These are phyloP conservation scores for Plasmopara muralis DNA, from an alignment of 352 stramenopile species.

Conservation along the genomic window DNA sequence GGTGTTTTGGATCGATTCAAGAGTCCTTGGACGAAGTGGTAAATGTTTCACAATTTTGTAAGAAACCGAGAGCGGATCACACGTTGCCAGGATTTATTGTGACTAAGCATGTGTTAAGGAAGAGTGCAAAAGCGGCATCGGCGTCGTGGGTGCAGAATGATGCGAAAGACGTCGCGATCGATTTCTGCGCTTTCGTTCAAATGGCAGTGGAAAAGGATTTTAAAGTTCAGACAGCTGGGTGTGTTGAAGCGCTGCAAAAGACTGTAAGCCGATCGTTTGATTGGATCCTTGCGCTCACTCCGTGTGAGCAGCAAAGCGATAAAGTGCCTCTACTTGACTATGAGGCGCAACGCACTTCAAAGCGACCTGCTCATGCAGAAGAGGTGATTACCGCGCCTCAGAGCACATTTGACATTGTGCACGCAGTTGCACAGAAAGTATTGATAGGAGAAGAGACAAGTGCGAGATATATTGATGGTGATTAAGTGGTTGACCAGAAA, in stretches of 20 bases:
- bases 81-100: constrained; percentile 31
- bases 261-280: constrained; percentile 27
- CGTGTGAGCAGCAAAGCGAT: constrained; percentile 11
- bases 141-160: constrained; percentile 34
- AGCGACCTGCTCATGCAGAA: too few relatives aligned
- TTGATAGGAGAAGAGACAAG: too few relatives aligned
- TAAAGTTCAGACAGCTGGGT: constrained; percentile 1
- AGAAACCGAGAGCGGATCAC: constrained; percentile 1
- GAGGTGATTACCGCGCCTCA: too few relatives aligned
- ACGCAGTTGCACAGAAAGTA: too few relatives aligned
- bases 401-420: too few relatives aligned
- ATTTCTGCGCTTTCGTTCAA: constrained; percentile 35
- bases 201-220: not conserved
- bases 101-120: constrained; percentile 30
- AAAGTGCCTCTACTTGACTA: not conserved
- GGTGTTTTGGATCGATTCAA: constrained; percentile 20
- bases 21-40: constrained; percentile 25
- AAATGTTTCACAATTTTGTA: constrained; percentile 26
- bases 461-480: too few relatives aligned
- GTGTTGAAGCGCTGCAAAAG: constrained; percentile 12
- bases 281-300: constrained; percentile 31
- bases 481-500: too few relatives aligned
- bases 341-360: too few relatives aligned
- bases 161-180: constrained; percentile 29
- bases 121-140: not conserved